These are phyloP conservation scores for Lantana camara DNA, from an alignment of 257 asterid genomes.

Conservation along the genomic window DNA sequence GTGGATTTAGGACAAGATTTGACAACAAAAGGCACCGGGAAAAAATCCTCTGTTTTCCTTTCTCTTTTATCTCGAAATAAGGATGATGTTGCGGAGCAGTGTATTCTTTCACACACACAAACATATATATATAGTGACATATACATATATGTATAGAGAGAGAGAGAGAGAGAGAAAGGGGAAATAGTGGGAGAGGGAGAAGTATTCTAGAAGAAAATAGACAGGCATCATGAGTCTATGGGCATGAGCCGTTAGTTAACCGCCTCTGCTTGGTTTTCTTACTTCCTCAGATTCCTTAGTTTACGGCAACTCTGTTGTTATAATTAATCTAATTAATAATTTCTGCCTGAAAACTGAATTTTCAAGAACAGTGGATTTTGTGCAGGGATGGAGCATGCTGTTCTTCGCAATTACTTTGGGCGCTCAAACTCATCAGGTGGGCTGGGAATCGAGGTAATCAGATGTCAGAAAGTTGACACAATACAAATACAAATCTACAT, in stretches of 20 bases:
- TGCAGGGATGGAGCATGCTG: background rate
- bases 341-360: too few relatives aligned
- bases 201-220: slow-evolving; percentile 14
- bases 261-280: background rate
- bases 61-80: too few relatives aligned
- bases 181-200: background rate
- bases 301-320: background rate
- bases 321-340: too few relatives aligned
- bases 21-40: background rate
- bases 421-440: background rate
- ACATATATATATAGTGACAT: too few relatives aligned
- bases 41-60: too few relatives aligned
- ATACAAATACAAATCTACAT: too few relatives aligned
- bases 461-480: background rate
- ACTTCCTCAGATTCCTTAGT: background rate
- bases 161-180: background rate
- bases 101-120: too few relatives aligned
- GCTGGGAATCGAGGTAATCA: background rate
- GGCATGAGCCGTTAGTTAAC: slow-evolving; percentile 13
- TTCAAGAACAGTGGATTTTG: background rate
- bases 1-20: background rate
- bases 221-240: background rate
- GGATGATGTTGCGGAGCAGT: too few relatives aligned
- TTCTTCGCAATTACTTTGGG: background rate
- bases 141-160: too few relatives aligned